Percentiles rank a stretch among this genome's conserved stretches.
Conservation (phyloP, 345 rosid genomes). For the Moringa oleifera region DNA sequence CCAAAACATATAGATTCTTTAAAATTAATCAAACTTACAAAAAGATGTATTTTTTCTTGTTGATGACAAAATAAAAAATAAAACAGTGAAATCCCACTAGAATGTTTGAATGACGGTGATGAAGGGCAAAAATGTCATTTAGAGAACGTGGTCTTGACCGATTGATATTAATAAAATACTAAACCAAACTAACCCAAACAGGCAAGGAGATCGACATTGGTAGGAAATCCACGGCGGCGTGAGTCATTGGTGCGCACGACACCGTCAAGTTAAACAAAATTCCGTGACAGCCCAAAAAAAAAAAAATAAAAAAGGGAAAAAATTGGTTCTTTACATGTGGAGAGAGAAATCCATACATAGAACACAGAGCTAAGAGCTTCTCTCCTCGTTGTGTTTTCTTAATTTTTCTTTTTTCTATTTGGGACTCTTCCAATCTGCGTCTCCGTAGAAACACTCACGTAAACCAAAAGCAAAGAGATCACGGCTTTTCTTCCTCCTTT, state of each 20-base stretch:
- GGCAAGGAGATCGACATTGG: background rate
- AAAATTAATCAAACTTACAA: no score
- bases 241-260: constrained; percentile 21
- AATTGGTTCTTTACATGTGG: no score
- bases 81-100: no score
- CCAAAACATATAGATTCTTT: no score
- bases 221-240: background rate
- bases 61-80: no score
- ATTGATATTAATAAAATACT: no score
- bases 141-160: no score
- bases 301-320: background rate
- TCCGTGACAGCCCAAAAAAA: constrained; percentile 1
- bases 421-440: constrained; percentile 7
- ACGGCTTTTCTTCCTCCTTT: constrained; percentile 1
- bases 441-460: constrained; percentile 16
- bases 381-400: background rate
- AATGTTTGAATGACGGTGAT: no score
- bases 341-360: no score
- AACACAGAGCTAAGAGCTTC: background rate
- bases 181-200: no score
- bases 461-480: constrained; percentile 19
- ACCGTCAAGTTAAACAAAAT: constrained; percentile 16
- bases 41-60: no score
- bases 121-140: no score
- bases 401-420: background rate